A percentile compares a stretch with the other conserved stretches of the same genome.
Conservation (phyloP, 2,329 filamentous ascomycete species). For the Pseudogymnoascus sp. region DNA sequence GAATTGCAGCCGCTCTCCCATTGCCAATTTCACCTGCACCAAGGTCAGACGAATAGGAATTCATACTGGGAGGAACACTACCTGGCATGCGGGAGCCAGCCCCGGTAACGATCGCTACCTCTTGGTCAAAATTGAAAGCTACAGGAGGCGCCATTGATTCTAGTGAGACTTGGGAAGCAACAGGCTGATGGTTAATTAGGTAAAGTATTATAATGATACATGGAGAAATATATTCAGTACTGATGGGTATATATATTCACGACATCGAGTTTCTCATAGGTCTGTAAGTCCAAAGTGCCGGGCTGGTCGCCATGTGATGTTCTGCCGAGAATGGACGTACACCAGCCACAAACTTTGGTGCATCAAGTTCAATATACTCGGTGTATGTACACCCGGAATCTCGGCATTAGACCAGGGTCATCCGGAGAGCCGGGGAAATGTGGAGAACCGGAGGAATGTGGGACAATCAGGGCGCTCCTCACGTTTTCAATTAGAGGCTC, state of each 20-base stretch:
- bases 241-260: neutral
- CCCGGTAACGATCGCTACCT: slow-evolving; percentile 49
- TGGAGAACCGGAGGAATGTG: neutral
- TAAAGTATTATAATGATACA: neutral
- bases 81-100: slow-evolving; percentile 38
- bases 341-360: neutral
- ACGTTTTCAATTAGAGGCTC: neutral
- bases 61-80: neutral
- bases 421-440: neutral
- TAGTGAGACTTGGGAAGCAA: neutral
- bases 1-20: slow-evolving; percentile 48
- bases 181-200: neutral
- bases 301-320: neutral
- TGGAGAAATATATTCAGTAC: neutral
- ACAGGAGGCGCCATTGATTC: neutral
- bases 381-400: neutral
- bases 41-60: neutral
- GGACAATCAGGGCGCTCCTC: neutral
- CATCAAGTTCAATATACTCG: neutral
- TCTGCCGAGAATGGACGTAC: neutral
- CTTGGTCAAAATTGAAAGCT: neutral
- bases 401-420: neutral
- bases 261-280: neutral
- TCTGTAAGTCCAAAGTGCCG: neutral
- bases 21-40: slow-evolving; percentile 52